Percentiles rank a stretch among this genome's conserved stretches.
phyloP scores from a whole-genome alignment of 1,139 yeast species.

The Casaregolazyma lundiana region DNA sequence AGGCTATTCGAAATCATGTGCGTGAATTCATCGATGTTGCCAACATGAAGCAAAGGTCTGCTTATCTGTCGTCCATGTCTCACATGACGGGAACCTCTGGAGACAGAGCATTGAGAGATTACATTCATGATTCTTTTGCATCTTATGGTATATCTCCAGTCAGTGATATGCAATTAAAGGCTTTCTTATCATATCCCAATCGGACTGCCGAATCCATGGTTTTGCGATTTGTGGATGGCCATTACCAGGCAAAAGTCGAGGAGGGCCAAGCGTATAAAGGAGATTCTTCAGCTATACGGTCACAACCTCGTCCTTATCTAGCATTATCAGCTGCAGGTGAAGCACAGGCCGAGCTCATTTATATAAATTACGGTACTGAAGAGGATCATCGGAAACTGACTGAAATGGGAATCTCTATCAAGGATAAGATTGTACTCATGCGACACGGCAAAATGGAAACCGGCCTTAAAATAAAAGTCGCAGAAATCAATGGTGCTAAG shows the following conservation, averaged over 20 bases:
- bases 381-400: conserved; percentile 51
- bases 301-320: conserved; percentile 47
- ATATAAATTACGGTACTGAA: conserved; percentile 60
- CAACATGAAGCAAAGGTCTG: conserved; percentile 63
- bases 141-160: conserved; percentile 47
- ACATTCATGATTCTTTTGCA: conserved; percentile 53
- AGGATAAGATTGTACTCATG: conserved; percentile 52
- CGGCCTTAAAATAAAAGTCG: conserved; percentile 50
- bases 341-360: conserved; percentile 47
- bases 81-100: conserved; percentile 88
- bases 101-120: conserved; percentile 64
- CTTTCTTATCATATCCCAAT: conserved; percentile 58
- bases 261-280: conserved; percentile 27
- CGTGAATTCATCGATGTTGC: conserved; percentile 49
- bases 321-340: conserved; percentile 63
- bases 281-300: conserved; percentile 22
- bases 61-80: conserved; percentile 77
- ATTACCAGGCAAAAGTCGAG: conserved; percentile 29
- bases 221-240: conserved; percentile 21
- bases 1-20: conserved; percentile 46
- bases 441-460: conserved; percentile 54
- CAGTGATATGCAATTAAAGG: conserved; percentile 39
- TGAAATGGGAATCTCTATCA: conserved; percentile 35
- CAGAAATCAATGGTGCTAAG: conserved; percentile 47
- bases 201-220: conserved; percentile 24